Conservation (phyloP, 805 yeast genomes). For the Nakazawaea ishiwadae region DNA sequence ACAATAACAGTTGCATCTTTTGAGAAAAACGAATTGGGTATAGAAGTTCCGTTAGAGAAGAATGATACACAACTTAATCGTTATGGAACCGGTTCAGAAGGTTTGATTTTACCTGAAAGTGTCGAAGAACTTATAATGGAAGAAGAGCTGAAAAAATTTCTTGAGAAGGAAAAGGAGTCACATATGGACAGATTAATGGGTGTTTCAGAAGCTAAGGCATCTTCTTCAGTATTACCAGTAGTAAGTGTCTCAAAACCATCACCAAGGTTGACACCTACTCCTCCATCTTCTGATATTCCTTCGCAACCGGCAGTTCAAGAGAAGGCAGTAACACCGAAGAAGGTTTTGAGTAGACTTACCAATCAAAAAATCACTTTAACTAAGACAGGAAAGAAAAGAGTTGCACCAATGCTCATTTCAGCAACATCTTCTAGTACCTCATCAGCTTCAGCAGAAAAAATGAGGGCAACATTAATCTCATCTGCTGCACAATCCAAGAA, state of each 20-base stretch:
- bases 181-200: slow-evolving; percentile 41
- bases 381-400: slow-evolving; percentile 73
- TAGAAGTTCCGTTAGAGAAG: slow-evolving; percentile 53
- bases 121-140: slow-evolving; percentile 73
- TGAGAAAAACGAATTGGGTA: slow-evolving; percentile 60
- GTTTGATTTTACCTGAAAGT: slow-evolving; percentile 83
- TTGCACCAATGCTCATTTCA: slow-evolving; percentile 65
- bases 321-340: slow-evolving; percentile 11
- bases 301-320: background rate
- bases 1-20: slow-evolving; percentile 65
- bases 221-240: background rate
- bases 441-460: slow-evolving; percentile 2
- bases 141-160: slow-evolving; percentile 44
- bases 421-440: slow-evolving; percentile 21
- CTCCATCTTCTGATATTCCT: background rate
- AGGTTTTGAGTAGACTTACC: slow-evolving; percentile 11
- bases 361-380: slow-evolving; percentile 55
- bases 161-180: slow-evolving; percentile 24
- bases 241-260: background rate
- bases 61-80: slow-evolving; percentile 68
- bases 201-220: slow-evolving; percentile 6
- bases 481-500: slow-evolving; percentile 16
- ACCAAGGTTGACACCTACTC: background rate
- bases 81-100: slow-evolving; percentile 86
- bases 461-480: slow-evolving; percentile 11